A percentile compares a stretch with the other conserved stretches of the same genome.
Conservation (phyloP, 2,329 filamentous ascomycete species). For the Sarocladiaceae sp. region DNA sequence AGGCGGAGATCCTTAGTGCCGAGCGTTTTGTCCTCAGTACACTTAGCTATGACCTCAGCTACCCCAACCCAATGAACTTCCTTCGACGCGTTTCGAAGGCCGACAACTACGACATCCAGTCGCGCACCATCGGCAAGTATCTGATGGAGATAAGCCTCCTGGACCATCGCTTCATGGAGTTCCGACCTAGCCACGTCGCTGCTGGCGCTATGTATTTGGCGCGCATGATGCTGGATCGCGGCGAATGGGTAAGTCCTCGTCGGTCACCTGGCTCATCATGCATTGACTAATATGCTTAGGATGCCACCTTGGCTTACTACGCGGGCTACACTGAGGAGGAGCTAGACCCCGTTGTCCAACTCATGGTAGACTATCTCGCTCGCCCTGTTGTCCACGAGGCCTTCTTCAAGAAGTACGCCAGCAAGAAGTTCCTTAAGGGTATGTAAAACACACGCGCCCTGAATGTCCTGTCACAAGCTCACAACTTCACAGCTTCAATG, state of each 20-base stretch:
- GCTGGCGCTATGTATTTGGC: constrained; percentile 94
- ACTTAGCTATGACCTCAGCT: constrained; percentile 95
- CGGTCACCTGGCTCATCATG: background rate
- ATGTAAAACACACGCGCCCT: constrained; percentile 30
- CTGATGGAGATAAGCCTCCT: constrained; percentile 94
- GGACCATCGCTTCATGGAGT: constrained; percentile 89
- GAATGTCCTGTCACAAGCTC: constrained; percentile 10
- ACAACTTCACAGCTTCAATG: constrained; percentile 66
- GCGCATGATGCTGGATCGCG: constrained; percentile 83
- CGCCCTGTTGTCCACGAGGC: constrained; percentile 90
- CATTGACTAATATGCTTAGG: constrained; percentile 44
- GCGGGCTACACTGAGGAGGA: constrained; percentile 91
- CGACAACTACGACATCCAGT: constrained; percentile 98
- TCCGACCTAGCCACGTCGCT: constrained; percentile 83
- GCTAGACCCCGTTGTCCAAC: constrained; percentile 83
- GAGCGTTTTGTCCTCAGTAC: constrained; percentile 90
- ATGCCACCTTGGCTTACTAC: constrained; percentile 83
- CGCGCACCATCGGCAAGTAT: constrained; percentile 95
- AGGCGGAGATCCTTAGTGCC: constrained; percentile 93
- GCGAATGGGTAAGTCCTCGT: constrained; percentile 73
- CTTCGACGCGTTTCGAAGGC: constrained; percentile 97
- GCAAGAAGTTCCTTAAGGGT: constrained; percentile 99
- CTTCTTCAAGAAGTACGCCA: constrained; percentile 99
- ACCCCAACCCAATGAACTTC: constrained; percentile 99
- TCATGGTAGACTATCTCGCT: constrained; percentile 96